Evolutionary conservation across 225 moss, liverwort and hornwort species (phyloP).

Genomic region (Pseudoscleropodium purum): DNA sequence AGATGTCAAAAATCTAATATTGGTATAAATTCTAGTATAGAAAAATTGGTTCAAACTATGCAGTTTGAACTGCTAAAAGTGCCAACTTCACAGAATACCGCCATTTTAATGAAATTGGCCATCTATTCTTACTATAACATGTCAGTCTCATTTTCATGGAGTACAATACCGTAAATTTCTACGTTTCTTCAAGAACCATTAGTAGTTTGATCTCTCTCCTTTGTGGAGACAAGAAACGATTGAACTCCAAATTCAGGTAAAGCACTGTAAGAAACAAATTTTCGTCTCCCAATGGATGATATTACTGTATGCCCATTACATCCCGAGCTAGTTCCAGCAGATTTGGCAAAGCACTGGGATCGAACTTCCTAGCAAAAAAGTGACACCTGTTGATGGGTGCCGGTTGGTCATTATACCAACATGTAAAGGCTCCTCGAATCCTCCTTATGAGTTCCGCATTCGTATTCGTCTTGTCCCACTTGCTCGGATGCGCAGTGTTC

Average conservation of each 20-base stretch:
- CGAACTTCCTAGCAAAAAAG: slow-evolving; percentile 10
- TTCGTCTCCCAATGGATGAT: neutral
- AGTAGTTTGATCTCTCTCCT: neutral
- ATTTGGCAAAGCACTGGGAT: neutral
- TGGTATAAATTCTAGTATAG: too few relatives aligned
- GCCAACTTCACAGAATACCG: too few relatives aligned
- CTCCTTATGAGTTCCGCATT: neutral
- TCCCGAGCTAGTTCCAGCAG: neutral
- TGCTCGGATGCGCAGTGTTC: neutral
- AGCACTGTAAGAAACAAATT: neutral
- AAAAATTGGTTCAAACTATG: too few relatives aligned
- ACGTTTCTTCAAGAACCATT: neutral
- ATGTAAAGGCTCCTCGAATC: neutral
- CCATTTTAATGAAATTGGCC: too few relatives aligned
- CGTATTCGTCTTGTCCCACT: neutral
- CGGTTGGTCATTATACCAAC: neutral
- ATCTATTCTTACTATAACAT: neutral
- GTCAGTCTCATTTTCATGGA: neutral
- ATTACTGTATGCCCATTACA: neutral
- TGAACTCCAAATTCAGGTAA: neutral
- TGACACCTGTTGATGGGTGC: neutral
- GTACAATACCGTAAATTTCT: neutral
- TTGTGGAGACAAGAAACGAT: neutral
- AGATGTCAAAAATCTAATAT: too few relatives aligned
- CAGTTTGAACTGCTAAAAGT: too few relatives aligned